Evolutionary conservation across 169 alveolate genomes (phyloP).

Genomic region (Perkinsus olseni): DNA sequence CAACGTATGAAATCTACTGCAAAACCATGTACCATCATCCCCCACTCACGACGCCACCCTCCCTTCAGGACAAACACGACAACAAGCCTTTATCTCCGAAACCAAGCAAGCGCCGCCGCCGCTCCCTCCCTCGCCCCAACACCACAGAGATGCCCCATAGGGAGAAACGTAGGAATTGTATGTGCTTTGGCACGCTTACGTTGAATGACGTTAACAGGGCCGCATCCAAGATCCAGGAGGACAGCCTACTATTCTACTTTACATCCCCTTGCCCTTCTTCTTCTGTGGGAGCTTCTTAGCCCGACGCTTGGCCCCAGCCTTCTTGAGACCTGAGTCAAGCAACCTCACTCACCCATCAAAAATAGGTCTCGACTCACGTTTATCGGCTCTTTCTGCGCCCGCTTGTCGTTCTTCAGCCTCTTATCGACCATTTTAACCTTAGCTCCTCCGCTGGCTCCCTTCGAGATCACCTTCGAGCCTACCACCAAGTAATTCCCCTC

Average conservation of each 20-base stretch:
- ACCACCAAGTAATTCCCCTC: not conserved
- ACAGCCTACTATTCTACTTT: not conserved
- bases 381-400: conserved; percentile 16
- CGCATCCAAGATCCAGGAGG: not conserved
- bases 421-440: conserved; percentile 29
- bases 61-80: not conserved
- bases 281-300: not conserved
- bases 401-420: conserved; percentile 33
- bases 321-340: not conserved
- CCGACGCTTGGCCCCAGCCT: not conserved
- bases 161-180: not conserved
- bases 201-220: not conserved
- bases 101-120: too few relatives aligned
- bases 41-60: not conserved
- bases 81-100: not conserved
- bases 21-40: not conserved
- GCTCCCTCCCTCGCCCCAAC: too few relatives aligned
- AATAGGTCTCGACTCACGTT: not conserved
- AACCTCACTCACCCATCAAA: too few relatives aligned
- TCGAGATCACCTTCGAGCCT: conserved; percentile 12
- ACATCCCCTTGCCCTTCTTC: not conserved
- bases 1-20: not conserved
- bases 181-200: not conserved
- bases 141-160: not conserved
- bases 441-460: not conserved